Evolutionary conservation across 2,329 filamentous ascomycete genomes (phyloP).

Genomic region (Chaetomium sp.): DNA sequence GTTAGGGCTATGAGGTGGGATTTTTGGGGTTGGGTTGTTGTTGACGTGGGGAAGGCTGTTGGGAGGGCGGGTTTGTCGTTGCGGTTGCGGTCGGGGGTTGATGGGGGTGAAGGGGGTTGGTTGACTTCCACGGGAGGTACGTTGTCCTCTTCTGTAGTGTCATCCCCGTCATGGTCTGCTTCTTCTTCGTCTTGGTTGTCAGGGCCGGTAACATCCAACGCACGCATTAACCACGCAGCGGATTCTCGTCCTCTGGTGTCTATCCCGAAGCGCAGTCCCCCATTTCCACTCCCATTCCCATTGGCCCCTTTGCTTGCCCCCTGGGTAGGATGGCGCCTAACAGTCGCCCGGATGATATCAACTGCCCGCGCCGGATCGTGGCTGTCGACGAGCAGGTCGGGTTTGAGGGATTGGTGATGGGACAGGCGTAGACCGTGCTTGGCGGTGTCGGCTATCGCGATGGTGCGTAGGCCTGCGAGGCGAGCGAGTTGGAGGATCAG

Average conservation of each 20-base stretch:
- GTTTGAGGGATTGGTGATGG: constrained; percentile 34
- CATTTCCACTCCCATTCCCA: constrained; percentile 33
- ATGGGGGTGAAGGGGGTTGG: constrained; percentile 31
- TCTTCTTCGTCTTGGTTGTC: neutral
- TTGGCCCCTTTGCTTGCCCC: constrained; percentile 34
- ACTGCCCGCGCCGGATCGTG: constrained; percentile 60
- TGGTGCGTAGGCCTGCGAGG: constrained; percentile 57
- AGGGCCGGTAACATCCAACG: constrained; percentile 20
- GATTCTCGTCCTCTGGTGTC: constrained; percentile 63
- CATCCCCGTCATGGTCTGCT: neutral
- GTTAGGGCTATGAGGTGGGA: constrained; percentile 61
- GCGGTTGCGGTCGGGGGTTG: constrained; percentile 28
- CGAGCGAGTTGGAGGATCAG: constrained; percentile 62
- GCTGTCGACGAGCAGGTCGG: constrained; percentile 64
- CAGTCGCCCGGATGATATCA: constrained; percentile 47
- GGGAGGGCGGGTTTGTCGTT: constrained; percentile 6
- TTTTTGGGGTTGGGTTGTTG: constrained; percentile 16
- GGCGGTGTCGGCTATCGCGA: constrained; percentile 59
- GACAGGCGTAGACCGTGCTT: constrained; percentile 57
- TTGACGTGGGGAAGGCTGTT: neutral
- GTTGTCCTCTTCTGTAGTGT: neutral
- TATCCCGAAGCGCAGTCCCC: constrained; percentile 57
- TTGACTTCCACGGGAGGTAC: neutral
- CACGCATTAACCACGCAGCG: constrained; percentile 50
- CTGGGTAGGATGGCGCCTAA: no score